These are phyloP conservation scores for Rhizophora mangle DNA, from an alignment of 345 rosid genomes.

Conservation along the genomic window DNA sequence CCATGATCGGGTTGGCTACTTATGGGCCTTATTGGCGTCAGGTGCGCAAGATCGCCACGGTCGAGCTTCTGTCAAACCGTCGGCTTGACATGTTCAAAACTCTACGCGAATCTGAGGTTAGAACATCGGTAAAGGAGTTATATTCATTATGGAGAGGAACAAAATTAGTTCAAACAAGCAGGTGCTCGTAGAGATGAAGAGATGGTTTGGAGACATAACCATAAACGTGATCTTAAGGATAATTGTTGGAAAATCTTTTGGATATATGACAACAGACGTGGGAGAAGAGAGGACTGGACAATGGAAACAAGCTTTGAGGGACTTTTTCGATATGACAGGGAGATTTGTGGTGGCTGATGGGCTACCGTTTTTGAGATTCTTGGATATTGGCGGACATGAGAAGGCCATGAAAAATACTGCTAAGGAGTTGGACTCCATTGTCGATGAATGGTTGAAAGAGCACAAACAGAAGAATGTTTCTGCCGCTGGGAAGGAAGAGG, in stretches of 20 bases:
- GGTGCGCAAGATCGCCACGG: conserved; percentile 29
- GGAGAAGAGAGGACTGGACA: neutral
- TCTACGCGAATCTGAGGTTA: conserved; percentile 29
- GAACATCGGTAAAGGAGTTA: conserved; percentile 12
- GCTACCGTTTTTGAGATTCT: conserved; percentile 29
- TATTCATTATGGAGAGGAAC: conserved; percentile 8
- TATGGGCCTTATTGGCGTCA: conserved; percentile 39
- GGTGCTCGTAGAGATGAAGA: conserved; percentile 29
- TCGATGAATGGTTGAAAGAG: conserved; percentile 36
- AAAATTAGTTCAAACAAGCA: neutral
- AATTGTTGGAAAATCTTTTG: conserved; percentile 27
- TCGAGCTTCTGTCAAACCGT: conserved; percentile 34
- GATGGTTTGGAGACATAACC: conserved; percentile 30
- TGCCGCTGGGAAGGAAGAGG: neutral
- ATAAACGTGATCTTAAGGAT: conserved; percentile 28
- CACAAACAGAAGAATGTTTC: conserved; percentile 30
- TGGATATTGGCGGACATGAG: conserved; percentile 38
- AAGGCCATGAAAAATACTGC: conserved; percentile 28
- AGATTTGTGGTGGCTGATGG: conserved; percentile 28
- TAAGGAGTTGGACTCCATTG: conserved; percentile 21
- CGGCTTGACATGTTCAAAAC: conserved; percentile 31
- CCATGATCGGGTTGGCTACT: conserved; percentile 28
- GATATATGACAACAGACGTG: neutral
- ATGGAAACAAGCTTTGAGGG: conserved; percentile 8
- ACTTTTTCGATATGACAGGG: conserved; percentile 16